Base-by-base conservation (phyloP, 768 basidiomycete species). In the button mushroom (Agaricus bisporus) region DNA sequence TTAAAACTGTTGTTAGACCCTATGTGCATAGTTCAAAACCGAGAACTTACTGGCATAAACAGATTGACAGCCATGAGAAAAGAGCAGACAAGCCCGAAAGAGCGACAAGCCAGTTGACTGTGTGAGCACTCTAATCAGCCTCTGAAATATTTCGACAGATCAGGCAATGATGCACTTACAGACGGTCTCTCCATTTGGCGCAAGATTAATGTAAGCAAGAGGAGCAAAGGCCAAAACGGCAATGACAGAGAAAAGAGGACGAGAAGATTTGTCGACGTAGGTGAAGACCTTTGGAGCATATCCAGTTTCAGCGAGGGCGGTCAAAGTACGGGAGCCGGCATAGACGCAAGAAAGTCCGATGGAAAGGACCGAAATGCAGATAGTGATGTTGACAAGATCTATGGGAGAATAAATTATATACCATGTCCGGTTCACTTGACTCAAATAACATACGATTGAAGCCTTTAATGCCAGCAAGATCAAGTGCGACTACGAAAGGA, bases 321-420 rank as follows among this genome's bases (percentile, higher is more conserved):
- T 70, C 35, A 77, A 60, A 1, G 74, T 77, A 49, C 74, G 67
- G 6, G 75, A 77, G 11, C 72, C 73, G 32, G 73, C 74, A 49
- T 75, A 77, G 5, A 77, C 72, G 53, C 69, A 73, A 37, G 75
- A 73, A 32, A 77, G 61, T 36, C 74, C 75, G 48, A 77, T 74
- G 0, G 73, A 75, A 18, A 77, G 63, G 32, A 77, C 75, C 41
- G 74, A 74, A 11, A 77, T 64, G 56, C 75, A 77, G 44, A 77
- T 74, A 7, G 72, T 72, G 22, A 62, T 66, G 55, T 77, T 77
- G 56, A 75, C 66, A 44, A 75, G 65, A 51, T 77, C 65, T 66
- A 51, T 22, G 4, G 3, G 32, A 49, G 11, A 26, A 10, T 43
- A 14, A n/a, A 17, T 11, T 41, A 6, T 39, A 15, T 45, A 1